Evolutionary conservation across 2,329 filamentous ascomycete genomes (phyloP).

Genomic region (Podosphaera fusca): DNA sequence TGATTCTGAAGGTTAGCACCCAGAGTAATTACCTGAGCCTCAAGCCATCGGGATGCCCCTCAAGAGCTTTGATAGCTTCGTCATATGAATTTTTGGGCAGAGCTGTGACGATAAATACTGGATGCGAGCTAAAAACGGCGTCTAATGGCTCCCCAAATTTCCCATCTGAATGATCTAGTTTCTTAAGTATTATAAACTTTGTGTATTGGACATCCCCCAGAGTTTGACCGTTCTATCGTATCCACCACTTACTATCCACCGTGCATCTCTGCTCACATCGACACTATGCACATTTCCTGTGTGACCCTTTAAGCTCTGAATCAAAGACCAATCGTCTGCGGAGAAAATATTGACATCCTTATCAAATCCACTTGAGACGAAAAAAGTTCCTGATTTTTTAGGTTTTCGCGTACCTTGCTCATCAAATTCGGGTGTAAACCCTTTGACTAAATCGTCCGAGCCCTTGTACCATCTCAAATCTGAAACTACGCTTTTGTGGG

Average conservation of each 20-base stretch:
- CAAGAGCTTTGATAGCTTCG: too few species aligned
- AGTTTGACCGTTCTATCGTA: slow-evolving; percentile 91
- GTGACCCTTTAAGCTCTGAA: slow-evolving; percentile 74
- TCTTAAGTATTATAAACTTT: slow-evolving; percentile 21
- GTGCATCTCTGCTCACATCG: slow-evolving; percentile 66
- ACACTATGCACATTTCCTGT: slow-evolving; percentile 79
- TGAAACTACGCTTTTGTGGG: slow-evolving; percentile 75
- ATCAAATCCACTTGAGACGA: slow-evolving; percentile 80
- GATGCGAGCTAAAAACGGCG: too few species aligned
- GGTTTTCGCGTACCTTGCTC: slow-evolving; percentile 45
- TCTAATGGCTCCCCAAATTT: too few species aligned
- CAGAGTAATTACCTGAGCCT: too few species aligned
- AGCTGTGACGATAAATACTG: too few species aligned
- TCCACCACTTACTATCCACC: slow-evolving; percentile 84
- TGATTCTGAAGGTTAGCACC: too few species aligned
- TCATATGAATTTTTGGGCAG: too few species aligned
- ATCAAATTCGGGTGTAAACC: slow-evolving; percentile 33
- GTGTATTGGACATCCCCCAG: slow-evolving; percentile 68
- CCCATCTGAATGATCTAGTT: background rate
- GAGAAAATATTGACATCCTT: slow-evolving; percentile 90
- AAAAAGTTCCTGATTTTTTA: slow-evolving; percentile 76
- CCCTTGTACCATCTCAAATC: slow-evolving; percentile 91
- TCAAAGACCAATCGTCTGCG: slow-evolving; percentile 81
- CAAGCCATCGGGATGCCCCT: too few species aligned
- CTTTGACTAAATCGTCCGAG: slow-evolving; percentile 45